Evolutionary conservation across 2,329 filamentous ascomycete genomes (phyloP).

Genomic region (Scopulariopsis brevicaulis): DNA sequence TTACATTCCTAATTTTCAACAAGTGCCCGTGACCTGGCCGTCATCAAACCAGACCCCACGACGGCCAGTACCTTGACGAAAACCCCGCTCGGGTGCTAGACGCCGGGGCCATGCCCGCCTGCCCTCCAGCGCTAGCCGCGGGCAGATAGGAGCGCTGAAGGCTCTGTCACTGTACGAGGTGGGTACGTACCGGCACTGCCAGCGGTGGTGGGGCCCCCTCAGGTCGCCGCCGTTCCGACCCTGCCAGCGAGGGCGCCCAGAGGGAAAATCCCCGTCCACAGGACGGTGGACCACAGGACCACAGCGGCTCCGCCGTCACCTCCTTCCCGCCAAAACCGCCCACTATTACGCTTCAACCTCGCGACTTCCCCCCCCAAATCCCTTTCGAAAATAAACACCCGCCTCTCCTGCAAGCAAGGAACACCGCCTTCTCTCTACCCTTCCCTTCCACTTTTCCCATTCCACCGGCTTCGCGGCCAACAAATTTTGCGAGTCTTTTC

Average conservation of each 20-base stretch:
- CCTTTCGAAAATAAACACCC: not conserved
- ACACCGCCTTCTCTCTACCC: not conserved
- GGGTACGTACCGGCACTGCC: slow-evolving; percentile 1
- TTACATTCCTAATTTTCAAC: not conserved
- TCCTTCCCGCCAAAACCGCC: not conserved
- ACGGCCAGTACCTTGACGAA: not conserved
- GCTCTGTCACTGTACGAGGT: not conserved
- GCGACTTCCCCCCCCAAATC: not conserved
- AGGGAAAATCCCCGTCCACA: not conserved
- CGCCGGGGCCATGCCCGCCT: not conserved
- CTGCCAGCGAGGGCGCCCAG: not conserved
- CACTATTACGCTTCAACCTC: not conserved
- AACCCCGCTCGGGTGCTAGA: not conserved
- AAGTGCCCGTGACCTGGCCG: not conserved
- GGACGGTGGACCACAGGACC: not conserved
- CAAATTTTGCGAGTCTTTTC: slow-evolving; percentile 1
- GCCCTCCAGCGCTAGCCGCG: not conserved
- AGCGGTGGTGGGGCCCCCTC: not conserved
- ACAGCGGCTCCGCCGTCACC: not conserved
- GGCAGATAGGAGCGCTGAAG: too few species aligned
- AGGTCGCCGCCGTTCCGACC: not conserved
- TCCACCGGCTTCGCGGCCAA: not conserved
- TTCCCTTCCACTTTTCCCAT: slow-evolving; percentile 1
- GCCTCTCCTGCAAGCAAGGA: not conserved
- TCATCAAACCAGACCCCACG: not conserved